Percentiles rank a stretch among this genome's conserved stretches.
These are phyloP conservation scores for Xylariaceae sp. DNA, from an alignment of 2,329 filamentous ascomycete species.

Conservation along the genomic window DNA sequence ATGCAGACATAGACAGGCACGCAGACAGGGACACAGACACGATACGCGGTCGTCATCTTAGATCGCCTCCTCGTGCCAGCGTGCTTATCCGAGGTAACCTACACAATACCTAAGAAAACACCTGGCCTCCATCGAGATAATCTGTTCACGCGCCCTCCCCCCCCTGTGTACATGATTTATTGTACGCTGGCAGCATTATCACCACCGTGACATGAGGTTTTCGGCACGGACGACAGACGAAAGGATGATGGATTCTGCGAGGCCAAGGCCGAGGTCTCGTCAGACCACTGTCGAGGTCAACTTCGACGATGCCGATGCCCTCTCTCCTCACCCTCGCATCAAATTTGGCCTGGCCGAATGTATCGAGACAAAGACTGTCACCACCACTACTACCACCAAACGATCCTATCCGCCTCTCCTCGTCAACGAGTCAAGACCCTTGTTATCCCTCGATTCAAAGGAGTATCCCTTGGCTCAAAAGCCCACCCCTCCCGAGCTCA, in stretches of 20 bases:
- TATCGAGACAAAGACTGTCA: conserved; percentile 73
- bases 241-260: conserved; percentile 23
- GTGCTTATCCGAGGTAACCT: too few species aligned
- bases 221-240: conserved; percentile 23
- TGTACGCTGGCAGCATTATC: too few species aligned
- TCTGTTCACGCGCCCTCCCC: too few species aligned
- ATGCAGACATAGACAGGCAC: background rate
- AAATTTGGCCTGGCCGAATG: conserved; percentile 66
- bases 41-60: background rate
- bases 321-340: conserved; percentile 44
- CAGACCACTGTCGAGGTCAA: conserved; percentile 51
- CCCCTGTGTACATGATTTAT: too few species aligned
- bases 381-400: conserved; percentile 89
- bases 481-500: conserved; percentile 78
- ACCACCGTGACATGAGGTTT: conserved; percentile 20
- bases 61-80: background rate
- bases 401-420: conserved; percentile 82
- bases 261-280: conserved; percentile 45
- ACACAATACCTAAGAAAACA: too few species aligned
- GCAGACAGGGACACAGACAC: background rate
- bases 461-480: conserved; percentile 86
- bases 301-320: conserved; percentile 45
- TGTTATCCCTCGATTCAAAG: conserved; percentile 78
- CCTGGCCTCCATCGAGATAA: too few species aligned
- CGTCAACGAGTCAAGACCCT: conserved; percentile 71